Base-by-base conservation (phyloP, 768 basidiomycete species). In the Vishniacozyma victoriae region DNA sequence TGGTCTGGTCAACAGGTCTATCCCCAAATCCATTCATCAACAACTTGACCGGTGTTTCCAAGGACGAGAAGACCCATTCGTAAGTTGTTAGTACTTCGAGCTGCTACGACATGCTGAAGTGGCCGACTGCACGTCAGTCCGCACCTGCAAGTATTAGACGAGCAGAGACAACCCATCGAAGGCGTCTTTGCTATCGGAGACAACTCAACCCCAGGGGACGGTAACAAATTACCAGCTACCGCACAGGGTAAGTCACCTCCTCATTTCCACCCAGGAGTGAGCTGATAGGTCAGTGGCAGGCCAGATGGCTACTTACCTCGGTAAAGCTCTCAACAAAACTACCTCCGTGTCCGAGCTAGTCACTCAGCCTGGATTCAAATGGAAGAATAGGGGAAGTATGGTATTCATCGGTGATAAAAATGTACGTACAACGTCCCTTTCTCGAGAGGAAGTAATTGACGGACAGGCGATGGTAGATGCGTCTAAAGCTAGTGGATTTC, bases 1-100 rank as follows among this genome's bases (percentile, higher is more conserved):
- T 87, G 11, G 86, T 91, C 14, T 91, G 88, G 88, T 84, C 82
- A 52, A 91, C 89, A 2, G 89, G 88, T 1, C 75, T 91, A 2
- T 78, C 86, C 4, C 81, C 86, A 3, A 91, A 90, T 64, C 87
- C 89, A 5, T 73, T 91, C 22, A 78, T 90, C 43, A 71, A 78
- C 50, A 76, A 78, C 0, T 78, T 87, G 39, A 69, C 73, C 5
- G 80, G 78, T 38, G 74, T 83, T 2, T 74, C 77, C 62, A 87
- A 86, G 61, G 76, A 86, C 50, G 72, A 75, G 13, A 80, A 77
- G 69, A 78, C 81, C 0, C 74, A 77, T 24, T 78, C 79, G 80
- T 80, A 43, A 54, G 26, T 20, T 9, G 27, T n/a, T n/a, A n/a
- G n/a, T n/a, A n/a, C n/a, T n/a, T n/a, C n/a, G n/a, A n/a, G n/a